These are phyloP conservation scores for Saksenaea vasiformis DNA, from an alignment of 371 early-diverging fungal genomes.

Conservation along the genomic window DNA sequence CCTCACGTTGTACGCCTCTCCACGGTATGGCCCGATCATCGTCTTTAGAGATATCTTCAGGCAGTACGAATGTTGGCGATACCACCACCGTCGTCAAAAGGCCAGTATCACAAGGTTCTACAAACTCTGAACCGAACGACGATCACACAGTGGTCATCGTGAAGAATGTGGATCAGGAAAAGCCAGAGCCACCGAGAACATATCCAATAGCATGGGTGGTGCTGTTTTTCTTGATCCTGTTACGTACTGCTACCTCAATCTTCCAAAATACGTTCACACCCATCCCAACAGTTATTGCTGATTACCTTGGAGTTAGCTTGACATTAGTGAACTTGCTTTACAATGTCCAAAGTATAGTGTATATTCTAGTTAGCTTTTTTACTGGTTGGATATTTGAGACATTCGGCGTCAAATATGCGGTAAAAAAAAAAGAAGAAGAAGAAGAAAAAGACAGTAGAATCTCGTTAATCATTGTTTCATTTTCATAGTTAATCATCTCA, in stretches of 20 bases:
- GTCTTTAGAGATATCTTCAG: neutral
- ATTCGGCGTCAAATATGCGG: slow-evolving; percentile 49
- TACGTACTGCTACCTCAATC: slow-evolving; percentile 39
- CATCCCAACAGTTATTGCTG: slow-evolving; percentile 38
- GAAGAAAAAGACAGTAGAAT: neutral
- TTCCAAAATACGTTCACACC: slow-evolving; percentile 45
- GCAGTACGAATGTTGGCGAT: neutral
- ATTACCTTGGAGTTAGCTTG: slow-evolving; percentile 32
- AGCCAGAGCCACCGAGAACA: slow-evolving; percentile 15
- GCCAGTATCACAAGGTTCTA: neutral
- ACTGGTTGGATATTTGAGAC: slow-evolving; percentile 54
- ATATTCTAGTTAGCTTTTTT: slow-evolving; percentile 49
- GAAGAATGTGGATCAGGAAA: neutral
- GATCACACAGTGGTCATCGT: neutral
- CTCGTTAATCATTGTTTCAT: neutral
- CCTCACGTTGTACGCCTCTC: neutral
- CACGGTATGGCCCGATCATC: neutral
- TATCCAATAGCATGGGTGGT: slow-evolving; percentile 42
- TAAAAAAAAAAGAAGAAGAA: slow-evolving; percentile 11
- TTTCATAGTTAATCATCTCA: slow-evolving; percentile 45
- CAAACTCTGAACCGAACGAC: neutral
- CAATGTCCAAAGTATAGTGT: slow-evolving; percentile 50
- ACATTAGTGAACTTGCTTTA: slow-evolving; percentile 43
- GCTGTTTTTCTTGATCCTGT: slow-evolving; percentile 31
- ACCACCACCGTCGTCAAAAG: neutral